A percentile compares a stretch with the other conserved stretches of the same genome.
phyloP scores from a whole-genome alignment of 176 grass and related monocot species.

The Oryza australiensis region DNA sequence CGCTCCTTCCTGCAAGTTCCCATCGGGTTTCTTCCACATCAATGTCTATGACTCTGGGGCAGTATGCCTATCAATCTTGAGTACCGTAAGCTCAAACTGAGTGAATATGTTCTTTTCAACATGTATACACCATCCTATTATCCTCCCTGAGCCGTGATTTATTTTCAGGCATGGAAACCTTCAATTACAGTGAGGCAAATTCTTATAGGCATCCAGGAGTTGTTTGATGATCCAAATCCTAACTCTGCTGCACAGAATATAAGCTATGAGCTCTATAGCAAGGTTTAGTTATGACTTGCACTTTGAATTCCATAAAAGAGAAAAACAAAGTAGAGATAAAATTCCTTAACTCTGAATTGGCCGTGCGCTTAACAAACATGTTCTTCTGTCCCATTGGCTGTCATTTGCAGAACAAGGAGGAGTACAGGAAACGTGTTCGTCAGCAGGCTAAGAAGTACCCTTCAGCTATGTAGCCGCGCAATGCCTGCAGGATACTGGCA shows the following conservation, averaged over 20 bases:
- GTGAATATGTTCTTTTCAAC: not conserved
- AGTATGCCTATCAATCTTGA: constrained; percentile 83
- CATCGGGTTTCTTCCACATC: constrained; percentile 75
- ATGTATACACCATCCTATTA: not conserved
- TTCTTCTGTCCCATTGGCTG: constrained; percentile 16
- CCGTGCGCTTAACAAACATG: not conserved
- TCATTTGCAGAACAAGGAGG: constrained; percentile 48
- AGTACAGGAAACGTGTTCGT: constrained; percentile 60
- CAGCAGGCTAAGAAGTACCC: constrained; percentile 74
- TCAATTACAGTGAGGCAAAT: constrained; percentile 86
- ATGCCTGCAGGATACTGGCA: not conserved
- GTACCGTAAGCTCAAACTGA: constrained; percentile 44
- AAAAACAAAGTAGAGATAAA: not conserved
- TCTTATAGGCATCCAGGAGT: constrained; percentile 80
- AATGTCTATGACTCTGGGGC: constrained; percentile 68
- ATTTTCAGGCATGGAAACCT: constrained; percentile 69
- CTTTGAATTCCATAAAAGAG: not conserved
- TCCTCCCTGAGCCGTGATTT: not conserved
- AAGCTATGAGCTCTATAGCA: constrained; percentile 56
- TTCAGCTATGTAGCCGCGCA: constrained; percentile 36
- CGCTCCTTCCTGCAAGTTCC: constrained; percentile 78
- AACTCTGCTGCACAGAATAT: constrained; percentile 58
- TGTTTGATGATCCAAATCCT: constrained; percentile 78
- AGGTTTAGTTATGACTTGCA: constrained; percentile 32
- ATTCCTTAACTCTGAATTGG: not conserved